Evolutionary conservation across 345 rosid species (phyloP).

Genomic region (Viola odorata): DNA sequence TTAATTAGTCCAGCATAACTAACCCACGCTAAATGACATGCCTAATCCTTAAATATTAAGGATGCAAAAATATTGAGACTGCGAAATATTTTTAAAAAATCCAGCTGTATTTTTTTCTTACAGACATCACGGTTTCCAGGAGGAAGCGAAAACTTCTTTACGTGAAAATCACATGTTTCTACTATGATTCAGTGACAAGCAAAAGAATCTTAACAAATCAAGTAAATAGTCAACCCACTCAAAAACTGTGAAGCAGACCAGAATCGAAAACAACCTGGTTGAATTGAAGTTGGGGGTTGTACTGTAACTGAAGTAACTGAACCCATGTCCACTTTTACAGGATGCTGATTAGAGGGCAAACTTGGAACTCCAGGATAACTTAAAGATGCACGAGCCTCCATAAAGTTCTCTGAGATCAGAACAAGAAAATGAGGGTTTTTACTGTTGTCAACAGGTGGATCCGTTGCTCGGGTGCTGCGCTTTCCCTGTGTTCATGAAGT

Average conservation of each 20-base stretch:
- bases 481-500: slow-evolving; percentile 59
- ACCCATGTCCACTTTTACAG: slow-evolving; percentile 77
- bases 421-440: slow-evolving; percentile 78
- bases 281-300: slow-evolving; percentile 52
- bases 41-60: no score
- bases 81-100: no score
- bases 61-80: no score
- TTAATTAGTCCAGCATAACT: no score
- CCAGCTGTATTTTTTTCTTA: no score
- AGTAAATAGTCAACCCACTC: slow-evolving; percentile 11
- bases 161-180: no score
- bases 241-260: slow-evolving; percentile 1
- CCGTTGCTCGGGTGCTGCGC: slow-evolving; percentile 53
- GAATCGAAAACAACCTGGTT: slow-evolving; percentile 47
- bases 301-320: slow-evolving; percentile 59
- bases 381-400: slow-evolving; percentile 88
- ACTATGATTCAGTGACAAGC: neutral
- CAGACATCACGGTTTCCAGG: no score
- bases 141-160: no score
- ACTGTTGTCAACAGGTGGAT: slow-evolving; percentile 57
- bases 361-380: slow-evolving; percentile 60
- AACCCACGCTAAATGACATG: no score
- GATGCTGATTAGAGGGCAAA: slow-evolving; percentile 63
- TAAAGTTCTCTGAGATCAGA: slow-evolving; percentile 77
- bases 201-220: slow-evolving; percentile 4